Conservation (phyloP, 306 rosid genomes). For the Medicago lupulina region DNA sequence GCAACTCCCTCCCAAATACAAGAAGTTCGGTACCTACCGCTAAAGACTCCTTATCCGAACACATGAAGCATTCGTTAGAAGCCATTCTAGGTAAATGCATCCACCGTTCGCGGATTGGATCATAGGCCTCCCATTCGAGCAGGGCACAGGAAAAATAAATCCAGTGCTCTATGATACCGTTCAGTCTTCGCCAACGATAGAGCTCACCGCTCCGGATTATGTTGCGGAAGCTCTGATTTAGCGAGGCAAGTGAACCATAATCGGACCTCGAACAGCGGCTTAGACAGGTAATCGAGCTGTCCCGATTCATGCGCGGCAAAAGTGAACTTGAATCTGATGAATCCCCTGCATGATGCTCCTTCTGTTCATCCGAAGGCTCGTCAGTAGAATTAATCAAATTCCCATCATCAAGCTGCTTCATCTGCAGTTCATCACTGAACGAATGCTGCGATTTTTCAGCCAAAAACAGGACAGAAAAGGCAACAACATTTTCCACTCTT, state of each 20-base stretch:
- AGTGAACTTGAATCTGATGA: conserved; percentile 66
- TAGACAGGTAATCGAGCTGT: conserved; percentile 77
- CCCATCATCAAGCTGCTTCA: conserved; percentile 18
- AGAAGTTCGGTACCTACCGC: conserved; percentile 98
- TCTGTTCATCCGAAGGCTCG: conserved; percentile 49
- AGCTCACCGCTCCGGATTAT: conserved; percentile 79
- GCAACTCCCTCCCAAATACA: conserved; percentile 80
- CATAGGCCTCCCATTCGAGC: conserved; percentile 93
- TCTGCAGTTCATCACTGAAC: conserved; percentile 20
- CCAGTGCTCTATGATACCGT: conserved; percentile 86
- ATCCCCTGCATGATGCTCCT: conserved; percentile 41
- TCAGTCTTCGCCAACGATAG: conserved; percentile 68
- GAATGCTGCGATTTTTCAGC: conserved; percentile 22
- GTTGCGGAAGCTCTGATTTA: conserved; percentile 70
- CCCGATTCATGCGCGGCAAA: conserved; percentile 65
- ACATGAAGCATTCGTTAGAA: conserved; percentile 87
- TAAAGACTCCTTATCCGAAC: conserved; percentile 87
- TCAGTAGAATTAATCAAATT: conserved; percentile 11
- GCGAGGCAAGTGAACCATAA: conserved; percentile 72
- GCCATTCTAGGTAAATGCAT: conserved; percentile 91
- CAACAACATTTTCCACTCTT: conserved; percentile 19
- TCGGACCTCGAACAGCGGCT: conserved; percentile 87
- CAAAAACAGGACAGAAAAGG: conserved; percentile 21
- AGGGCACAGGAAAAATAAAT: conserved; percentile 81
- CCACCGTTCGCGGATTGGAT: conserved; percentile 75